phyloP scores from a whole-genome alignment of 805 yeast genomes.

The Yamadazyma sp. region DNA sequence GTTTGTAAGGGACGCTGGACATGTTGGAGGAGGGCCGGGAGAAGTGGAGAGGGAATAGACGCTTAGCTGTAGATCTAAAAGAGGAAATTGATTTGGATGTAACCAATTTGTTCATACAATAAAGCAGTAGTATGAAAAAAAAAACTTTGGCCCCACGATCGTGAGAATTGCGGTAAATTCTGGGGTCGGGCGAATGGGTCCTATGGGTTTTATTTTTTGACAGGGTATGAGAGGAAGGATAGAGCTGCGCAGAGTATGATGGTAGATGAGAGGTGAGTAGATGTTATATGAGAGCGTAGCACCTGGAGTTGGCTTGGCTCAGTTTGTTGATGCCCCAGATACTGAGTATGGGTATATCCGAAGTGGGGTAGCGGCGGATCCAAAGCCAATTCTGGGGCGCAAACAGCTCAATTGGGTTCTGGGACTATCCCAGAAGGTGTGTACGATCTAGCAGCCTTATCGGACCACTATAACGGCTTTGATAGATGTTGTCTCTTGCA shows the following conservation, averaged over 20 bases:
- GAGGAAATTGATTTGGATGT: slow-evolving; percentile 3
- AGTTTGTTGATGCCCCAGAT: too few relatives aligned
- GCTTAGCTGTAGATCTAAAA: too few relatives aligned
- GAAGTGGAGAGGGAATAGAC: too few relatives aligned
- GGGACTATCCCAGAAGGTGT: background rate
- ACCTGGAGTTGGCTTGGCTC: background rate
- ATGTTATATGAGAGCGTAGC: background rate
- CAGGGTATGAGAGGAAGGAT: too few relatives aligned
- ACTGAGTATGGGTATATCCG: background rate
- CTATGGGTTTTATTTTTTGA: too few relatives aligned
- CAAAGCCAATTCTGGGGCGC: too few relatives aligned
- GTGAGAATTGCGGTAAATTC: too few relatives aligned
- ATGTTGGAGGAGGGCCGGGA: slow-evolving; percentile 16
- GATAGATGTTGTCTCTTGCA: too few relatives aligned
- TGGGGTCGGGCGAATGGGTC: too few relatives aligned
- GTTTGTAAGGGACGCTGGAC: slow-evolving; percentile 37
- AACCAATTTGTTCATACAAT: slow-evolving; percentile 9
- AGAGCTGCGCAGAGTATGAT: too few relatives aligned
- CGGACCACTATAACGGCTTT: too few relatives aligned
- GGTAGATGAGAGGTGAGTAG: background rate
- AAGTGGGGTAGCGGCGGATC: background rate
- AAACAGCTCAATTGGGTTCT: background rate
- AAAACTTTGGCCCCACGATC: slow-evolving; percentile 4
- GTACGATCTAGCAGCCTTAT: background rate
- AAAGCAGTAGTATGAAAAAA: slow-evolving; percentile 2